These are phyloP conservation scores for Avena eriantha DNA, from an alignment of 176 grass and related monocot species.

Conservation along the genomic window DNA sequence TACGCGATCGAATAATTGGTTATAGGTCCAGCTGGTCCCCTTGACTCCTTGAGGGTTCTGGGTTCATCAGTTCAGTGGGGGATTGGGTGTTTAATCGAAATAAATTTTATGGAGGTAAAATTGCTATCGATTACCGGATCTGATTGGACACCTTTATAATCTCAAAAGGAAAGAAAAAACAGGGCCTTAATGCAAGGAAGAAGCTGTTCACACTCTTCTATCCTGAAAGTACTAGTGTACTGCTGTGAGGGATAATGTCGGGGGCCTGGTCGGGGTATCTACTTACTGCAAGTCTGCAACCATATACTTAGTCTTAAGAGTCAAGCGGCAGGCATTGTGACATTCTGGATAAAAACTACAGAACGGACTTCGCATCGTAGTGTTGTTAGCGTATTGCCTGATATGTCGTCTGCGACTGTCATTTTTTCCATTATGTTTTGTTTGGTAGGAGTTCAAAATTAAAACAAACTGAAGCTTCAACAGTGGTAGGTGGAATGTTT, in stretches of 20 bases:
- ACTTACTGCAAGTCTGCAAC: background rate
- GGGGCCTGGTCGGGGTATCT: too few relatives aligned
- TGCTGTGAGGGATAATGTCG: background rate
- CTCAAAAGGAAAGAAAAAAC: background rate
- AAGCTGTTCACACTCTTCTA: background rate
- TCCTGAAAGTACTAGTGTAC: background rate
- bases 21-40: background rate
- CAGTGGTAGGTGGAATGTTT: background rate
- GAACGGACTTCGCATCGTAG: background rate
- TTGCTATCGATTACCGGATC: background rate
- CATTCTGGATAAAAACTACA: background rate
- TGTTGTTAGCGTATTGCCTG: too few relatives aligned
- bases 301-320: background rate
- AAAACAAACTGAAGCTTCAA: background rate
- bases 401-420: too few relatives aligned
- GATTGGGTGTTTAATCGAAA: background rate
- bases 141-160: background rate
- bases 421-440: background rate
- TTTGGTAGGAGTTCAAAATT: background rate
- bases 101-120: background rate
- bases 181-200: background rate
- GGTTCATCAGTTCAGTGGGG: background rate
- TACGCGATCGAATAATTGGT: background rate
- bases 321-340: background rate
- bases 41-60: background rate